Conservation (phyloP, 768 basidiomycete species). For the Calocera cornea region DNA sequence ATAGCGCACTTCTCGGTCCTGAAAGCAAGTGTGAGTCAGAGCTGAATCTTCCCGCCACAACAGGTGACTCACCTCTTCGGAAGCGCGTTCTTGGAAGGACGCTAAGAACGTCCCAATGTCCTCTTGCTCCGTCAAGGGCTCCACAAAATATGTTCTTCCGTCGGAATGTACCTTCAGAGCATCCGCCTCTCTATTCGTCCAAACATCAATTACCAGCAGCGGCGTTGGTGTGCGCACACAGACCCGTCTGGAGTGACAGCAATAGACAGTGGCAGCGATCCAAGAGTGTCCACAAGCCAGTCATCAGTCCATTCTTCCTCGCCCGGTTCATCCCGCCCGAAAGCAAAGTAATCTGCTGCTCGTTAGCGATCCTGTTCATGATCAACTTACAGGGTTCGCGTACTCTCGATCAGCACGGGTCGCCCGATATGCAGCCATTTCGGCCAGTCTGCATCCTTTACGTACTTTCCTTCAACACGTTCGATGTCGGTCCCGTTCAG, state of each 20-base stretch:
- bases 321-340: background rate
- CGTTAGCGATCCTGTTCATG: background rate
- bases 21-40: background rate
- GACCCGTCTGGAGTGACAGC: constrained; percentile 79
- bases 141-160: constrained; percentile 53
- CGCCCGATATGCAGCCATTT: background rate
- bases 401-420: background rate
- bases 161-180: constrained; percentile 45
- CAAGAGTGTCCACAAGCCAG: constrained; percentile 47
- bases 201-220: constrained; percentile 13
- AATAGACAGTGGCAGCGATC: constrained; percentile 44
- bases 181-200: constrained; percentile 50
- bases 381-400: background rate
- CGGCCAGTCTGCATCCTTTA: background rate
- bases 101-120: background rate
- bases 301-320: constrained; percentile 51
- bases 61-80: background rate
- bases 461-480: background rate
- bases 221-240: background rate
- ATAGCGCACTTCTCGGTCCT: constrained; percentile 40
- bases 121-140: constrained; percentile 33
- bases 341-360: background rate
- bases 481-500: background rate
- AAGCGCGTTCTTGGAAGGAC: background rate
- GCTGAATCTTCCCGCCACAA: background rate